Conservation (phyloP, 352 stramenopile genomes). For the Pythium sp. region DNA sequence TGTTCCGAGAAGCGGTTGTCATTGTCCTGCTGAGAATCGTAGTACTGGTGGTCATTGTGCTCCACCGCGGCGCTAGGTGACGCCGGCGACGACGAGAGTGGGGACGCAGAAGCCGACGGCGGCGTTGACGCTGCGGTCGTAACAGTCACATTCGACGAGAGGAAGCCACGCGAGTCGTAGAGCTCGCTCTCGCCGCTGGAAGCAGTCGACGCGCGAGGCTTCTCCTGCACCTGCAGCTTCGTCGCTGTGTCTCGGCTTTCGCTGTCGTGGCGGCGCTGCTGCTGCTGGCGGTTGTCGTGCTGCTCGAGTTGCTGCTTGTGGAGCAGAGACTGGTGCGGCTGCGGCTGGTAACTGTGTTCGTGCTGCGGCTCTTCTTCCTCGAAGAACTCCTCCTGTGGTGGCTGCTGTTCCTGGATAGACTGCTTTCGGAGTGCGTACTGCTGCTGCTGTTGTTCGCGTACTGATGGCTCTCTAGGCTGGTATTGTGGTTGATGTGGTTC, state of each 20-base stretch:
- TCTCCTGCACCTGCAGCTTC: slow-evolving; percentile 4
- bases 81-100: slow-evolving; percentile 40
- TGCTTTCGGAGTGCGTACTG: not conserved
- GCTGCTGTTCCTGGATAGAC: not conserved
- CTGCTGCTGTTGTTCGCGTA: not conserved
- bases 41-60: slow-evolving; percentile 20
- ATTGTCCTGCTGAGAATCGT: slow-evolving; percentile 21
- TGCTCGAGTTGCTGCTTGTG: slow-evolving; percentile 34
- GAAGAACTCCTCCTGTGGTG: not conserved
- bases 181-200: slow-evolving; percentile 28
- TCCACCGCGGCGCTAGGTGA: slow-evolving; percentile 31
- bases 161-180: slow-evolving; percentile 34
- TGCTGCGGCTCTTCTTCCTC: not conserved
- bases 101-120: slow-evolving; percentile 7
- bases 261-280: not conserved
- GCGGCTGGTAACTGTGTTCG: not conserved
- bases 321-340: slow-evolving; percentile 6
- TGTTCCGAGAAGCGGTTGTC: slow-evolving; percentile 14
- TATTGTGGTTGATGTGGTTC: not conserved
- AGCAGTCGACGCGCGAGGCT: slow-evolving; percentile 11
- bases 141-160: slow-evolving; percentile 20
- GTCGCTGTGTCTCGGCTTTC: not conserved
- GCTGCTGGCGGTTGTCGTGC: slow-evolving; percentile 17
- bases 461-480: not conserved
- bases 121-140: slow-evolving; percentile 16